Evolutionary conservation across 495 filamentous ascomycete genomes (phyloP).

Genomic region (Neurospora tetrasperma): DNA sequence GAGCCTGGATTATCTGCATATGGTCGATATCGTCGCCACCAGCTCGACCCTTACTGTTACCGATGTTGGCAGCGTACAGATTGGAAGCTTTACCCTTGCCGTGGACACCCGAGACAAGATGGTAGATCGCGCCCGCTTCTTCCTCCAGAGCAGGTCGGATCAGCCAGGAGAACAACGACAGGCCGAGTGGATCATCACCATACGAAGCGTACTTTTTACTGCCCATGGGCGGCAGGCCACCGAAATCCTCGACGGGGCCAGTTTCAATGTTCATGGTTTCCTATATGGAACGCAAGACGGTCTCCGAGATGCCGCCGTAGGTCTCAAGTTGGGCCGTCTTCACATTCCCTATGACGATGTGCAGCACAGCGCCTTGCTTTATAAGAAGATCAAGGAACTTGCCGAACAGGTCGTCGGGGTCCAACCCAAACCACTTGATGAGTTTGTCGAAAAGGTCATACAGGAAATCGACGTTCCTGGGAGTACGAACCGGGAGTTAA

Average conservation of each 20-base stretch:
- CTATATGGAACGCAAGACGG: constrained; percentile 83
- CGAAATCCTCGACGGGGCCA: constrained; percentile 84
- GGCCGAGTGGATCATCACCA: constrained; percentile 86
- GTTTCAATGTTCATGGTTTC: constrained; percentile 81
- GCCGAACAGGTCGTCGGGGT: constrained; percentile 12
- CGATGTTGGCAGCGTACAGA: constrained; percentile 73
- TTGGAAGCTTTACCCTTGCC: constrained; percentile 73
- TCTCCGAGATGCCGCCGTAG: constrained; percentile 79
- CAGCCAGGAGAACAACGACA: constrained; percentile 63
- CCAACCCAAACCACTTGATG: constrained; percentile 36
- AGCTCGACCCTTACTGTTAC: constrained; percentile 64
- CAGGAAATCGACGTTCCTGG: constrained; percentile 69
- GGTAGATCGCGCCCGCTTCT: constrained; percentile 82
- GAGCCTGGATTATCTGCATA: constrained; percentile 75
- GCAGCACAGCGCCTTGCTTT: constrained; percentile 44
- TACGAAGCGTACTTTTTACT: constrained; percentile 79
- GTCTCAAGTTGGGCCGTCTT: constrained; percentile 79
- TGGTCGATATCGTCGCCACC: constrained; percentile 83
- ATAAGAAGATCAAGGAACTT: constrained; percentile 27
- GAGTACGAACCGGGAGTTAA: constrained; percentile 60
- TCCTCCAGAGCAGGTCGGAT: constrained; percentile 64
- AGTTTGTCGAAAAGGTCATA: constrained; percentile 63
- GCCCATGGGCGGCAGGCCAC: constrained; percentile 72
- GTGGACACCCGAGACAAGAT: constrained; percentile 88
- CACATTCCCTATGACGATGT: constrained; percentile 89